Evolutionary conservation across 129 eudicot genomes (phyloP).

Genomic region (sunflower (Helianthus annuus)): DNA sequence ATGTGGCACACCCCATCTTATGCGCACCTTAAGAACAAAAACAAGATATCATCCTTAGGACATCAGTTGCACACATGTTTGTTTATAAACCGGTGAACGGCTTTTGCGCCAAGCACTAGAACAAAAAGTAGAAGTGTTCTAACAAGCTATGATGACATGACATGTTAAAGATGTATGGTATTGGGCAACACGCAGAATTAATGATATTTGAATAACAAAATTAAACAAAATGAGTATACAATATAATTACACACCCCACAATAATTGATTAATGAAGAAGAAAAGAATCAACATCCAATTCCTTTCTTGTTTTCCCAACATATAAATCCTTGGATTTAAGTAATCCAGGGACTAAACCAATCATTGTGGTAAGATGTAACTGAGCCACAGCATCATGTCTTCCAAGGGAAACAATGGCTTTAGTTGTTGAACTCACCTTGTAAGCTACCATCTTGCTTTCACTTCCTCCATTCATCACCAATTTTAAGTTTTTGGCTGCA

Average conservation of each 20-base stretch:
- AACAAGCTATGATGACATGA: no score
- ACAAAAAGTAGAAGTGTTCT: no score
- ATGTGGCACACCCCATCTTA: no score
- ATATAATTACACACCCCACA: neutral
- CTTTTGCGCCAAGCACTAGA: no score
- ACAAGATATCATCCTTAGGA: no score
- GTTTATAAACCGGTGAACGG: no score
- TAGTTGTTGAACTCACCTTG: conserved; percentile 38
- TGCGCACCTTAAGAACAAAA: no score
- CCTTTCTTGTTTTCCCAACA: conserved; percentile 75
- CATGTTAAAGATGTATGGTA: no score
- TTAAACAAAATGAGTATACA: neutral
- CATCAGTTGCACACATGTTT: no score
- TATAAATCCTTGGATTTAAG: conserved; percentile 78
- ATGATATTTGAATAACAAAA: no score
- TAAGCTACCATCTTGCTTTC: conserved; percentile 60
- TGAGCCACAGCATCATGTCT: conserved; percentile 81
- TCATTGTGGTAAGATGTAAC: conserved; percentile 50
- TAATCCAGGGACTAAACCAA: conserved; percentile 69
- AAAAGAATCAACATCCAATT: conserved; percentile 58
- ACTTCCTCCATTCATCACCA: conserved; percentile 57
- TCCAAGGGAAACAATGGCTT: conserved; percentile 73
- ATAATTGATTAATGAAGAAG: neutral
- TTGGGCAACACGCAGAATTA: no score
- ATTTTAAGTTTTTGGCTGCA: conserved; percentile 65